These are phyloP conservation scores for Astrothelium subdiscretum DNA, from an alignment of 495 filamentous ascomycete genomes.

Conservation along the genomic window DNA sequence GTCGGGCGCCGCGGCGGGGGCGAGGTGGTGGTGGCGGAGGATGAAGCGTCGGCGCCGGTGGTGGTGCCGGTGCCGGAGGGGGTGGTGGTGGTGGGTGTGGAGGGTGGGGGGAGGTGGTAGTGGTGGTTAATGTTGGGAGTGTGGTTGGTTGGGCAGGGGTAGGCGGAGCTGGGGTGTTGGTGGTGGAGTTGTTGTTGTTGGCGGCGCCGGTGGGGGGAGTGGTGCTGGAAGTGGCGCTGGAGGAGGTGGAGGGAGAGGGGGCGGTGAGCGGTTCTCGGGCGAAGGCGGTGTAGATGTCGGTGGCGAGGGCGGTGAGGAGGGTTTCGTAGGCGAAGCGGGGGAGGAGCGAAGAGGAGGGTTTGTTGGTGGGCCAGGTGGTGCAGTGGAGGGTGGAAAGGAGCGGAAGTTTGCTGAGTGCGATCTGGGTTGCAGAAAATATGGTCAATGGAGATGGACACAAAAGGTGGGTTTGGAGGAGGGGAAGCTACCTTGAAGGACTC, in stretches of 20 bases:
- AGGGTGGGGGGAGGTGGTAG: too few relatives aligned
- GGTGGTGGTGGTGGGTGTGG: neutral
- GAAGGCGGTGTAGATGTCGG: constrained; percentile 7
- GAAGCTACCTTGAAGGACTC: constrained; percentile 20
- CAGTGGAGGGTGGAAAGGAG: constrained; percentile 28
- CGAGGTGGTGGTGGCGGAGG: constrained; percentile 8
- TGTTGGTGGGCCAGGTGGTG: constrained; percentile 30
- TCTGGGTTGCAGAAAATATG: constrained; percentile 9
- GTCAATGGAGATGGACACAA: neutral
- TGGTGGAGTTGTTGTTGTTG: neutral
- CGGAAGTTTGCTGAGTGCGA: constrained; percentile 17
- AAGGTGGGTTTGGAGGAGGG: neutral
- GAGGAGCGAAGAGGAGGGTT: constrained; percentile 20
- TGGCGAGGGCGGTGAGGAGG: constrained; percentile 22
- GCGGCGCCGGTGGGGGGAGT: neutral
- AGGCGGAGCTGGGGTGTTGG: neutral
- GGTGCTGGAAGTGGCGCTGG: neutral
- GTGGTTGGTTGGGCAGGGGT: too few relatives aligned
- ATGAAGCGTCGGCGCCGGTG: neutral
- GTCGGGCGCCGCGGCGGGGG: neutral
- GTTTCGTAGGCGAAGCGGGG: constrained; percentile 25
- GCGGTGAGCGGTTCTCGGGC: neutral
- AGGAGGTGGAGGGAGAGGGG: neutral
- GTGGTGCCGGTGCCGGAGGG: neutral
- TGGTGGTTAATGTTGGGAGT: too few relatives aligned